Evolutionary conservation across 2,329 filamentous ascomycete genomes (phyloP), one percentile per base, ranked within the genome.

Genomic region (Paramyrothecium roridum): DNA sequence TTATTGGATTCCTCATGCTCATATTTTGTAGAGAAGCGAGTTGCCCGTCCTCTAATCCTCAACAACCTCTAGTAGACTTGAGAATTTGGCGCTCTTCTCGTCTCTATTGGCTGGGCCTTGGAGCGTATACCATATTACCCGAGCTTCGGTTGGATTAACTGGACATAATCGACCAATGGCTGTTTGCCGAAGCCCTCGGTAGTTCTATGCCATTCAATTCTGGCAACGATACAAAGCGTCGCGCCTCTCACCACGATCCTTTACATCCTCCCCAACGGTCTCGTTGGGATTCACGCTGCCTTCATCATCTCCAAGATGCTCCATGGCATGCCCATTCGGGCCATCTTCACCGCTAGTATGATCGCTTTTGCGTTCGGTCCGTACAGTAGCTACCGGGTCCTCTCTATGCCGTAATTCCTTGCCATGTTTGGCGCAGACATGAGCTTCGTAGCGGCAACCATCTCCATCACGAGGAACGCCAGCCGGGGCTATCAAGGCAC

Each of bases 1-100:
- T 86, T 55, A 55, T 85, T n/a, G 84, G 84, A 1, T 56, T 80
- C 8, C 30, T 84, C 1, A 66, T 85, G 13, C 71, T 85, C 16
- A 66, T 66, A 82, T 54, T 74, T 76, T 61, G 70, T 85, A 46
- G 84, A 87, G 61, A 62, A 74, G 13, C 67, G 74, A 13, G 62
- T 63, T 49, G 71, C 78, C 0, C 65, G 77, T 48, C 83, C 83
- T 1, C 70, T 87, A 1, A 72, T 88, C 17, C 83, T 84, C 1
- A 74, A 84, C 62, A 68, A 76, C 52, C 48, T 50, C 16, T 50
- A 22, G 48, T 30, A n/a, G 23, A 50, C 48, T 16, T 22, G 21
- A 4, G 48, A n/a, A 6, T 50, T 50, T 23, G 19, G 22, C 10
- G 22, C 48, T 21, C 23, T 50, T 17, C 22, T 50, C 21, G 10